phyloP scores from a whole-genome alignment of 306 rosid species.

The Sicyos baderoa region DNA sequence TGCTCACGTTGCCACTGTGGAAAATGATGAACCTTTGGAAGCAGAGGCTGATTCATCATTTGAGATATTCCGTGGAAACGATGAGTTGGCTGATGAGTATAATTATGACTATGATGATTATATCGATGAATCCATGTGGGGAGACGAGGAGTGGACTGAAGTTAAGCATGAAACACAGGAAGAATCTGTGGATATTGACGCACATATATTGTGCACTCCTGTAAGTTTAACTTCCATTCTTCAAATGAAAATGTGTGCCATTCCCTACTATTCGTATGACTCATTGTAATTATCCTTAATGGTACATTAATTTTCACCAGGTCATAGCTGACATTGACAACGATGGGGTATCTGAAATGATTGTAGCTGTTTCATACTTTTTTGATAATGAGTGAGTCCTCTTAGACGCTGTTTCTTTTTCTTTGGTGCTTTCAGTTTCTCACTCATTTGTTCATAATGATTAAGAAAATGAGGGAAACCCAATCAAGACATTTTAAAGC shows the following conservation, averaged over 20 bases:
- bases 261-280: not conserved
- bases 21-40: slow-evolving; percentile 65
- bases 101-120: slow-evolving; percentile 86
- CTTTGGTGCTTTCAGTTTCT: slow-evolving; percentile 11
- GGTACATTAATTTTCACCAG: slow-evolving; percentile 32
- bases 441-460: not conserved
- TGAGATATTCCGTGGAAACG: slow-evolving; percentile 67
- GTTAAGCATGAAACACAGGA: slow-evolving; percentile 59
- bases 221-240: slow-evolving; percentile 40
- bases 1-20: slow-evolving; percentile 56
- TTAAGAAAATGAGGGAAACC: not conserved
- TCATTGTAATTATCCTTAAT: not conserved
- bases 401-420: slow-evolving; percentile 1
- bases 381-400: slow-evolving; percentile 86
- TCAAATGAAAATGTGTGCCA: not conserved
- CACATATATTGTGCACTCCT: slow-evolving; percentile 87
- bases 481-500: not conserved
- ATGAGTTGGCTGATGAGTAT: slow-evolving; percentile 83
- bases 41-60: slow-evolving; percentile 85
- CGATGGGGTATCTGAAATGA: slow-evolving; percentile 89
- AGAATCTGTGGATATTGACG: slow-evolving; percentile 72
- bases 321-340: slow-evolving; percentile 96
- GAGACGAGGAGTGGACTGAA: slow-evolving; percentile 89
- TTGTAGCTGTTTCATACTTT: slow-evolving; percentile 89
- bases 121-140: slow-evolving; percentile 89